Conservation (phyloP, 352 stramenopile genomes). For the Phytophthora brassicae region DNA sequence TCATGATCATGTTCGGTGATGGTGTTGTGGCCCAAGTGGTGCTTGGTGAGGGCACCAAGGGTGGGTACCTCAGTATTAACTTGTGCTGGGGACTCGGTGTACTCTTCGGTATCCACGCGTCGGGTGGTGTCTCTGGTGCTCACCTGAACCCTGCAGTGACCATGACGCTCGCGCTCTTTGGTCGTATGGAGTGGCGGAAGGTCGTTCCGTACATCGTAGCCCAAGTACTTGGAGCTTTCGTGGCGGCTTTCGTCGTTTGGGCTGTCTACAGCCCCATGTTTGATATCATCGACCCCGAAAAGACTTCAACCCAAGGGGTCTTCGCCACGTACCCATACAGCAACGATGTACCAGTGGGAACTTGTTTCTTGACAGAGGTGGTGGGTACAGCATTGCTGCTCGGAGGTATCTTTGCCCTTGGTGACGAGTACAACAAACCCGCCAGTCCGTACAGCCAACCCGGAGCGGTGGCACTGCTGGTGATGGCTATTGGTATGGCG, state of each 20-base stretch:
- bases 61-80: conserved; percentile 60
- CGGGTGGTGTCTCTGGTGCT: conserved; percentile 46
- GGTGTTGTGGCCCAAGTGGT: conserved; percentile 63
- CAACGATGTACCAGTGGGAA: conserved; percentile 34
- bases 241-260: conserved; percentile 44
- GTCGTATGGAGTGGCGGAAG: conserved; percentile 49
- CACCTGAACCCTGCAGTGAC: conserved; percentile 67
- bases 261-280: conserved; percentile 56
- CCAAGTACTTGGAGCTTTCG: conserved; percentile 52
- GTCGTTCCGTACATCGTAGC: conserved; percentile 41
- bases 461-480: conserved; percentile 41
- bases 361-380: conserved; percentile 56
- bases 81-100: conserved; percentile 62
- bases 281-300: conserved; percentile 42
- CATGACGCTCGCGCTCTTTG: conserved; percentile 49
- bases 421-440: conserved; percentile 49
- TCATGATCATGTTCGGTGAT: conserved; percentile 62
- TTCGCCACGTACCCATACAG: conserved; percentile 52
- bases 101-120: conserved; percentile 60
- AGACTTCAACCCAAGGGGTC: conserved; percentile 32
- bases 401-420: conserved; percentile 48
- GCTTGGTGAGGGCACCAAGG: conserved; percentile 44
- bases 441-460: conserved; percentile 41
- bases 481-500: conserved; percentile 57
- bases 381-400: conserved; percentile 51